A percentile compares a stretch with the other conserved stretches of the same genome.
Evolutionary conservation across 2,329 filamentous ascomycete genomes (phyloP).

Genomic region (Colletotrichum somersetense): DNA sequence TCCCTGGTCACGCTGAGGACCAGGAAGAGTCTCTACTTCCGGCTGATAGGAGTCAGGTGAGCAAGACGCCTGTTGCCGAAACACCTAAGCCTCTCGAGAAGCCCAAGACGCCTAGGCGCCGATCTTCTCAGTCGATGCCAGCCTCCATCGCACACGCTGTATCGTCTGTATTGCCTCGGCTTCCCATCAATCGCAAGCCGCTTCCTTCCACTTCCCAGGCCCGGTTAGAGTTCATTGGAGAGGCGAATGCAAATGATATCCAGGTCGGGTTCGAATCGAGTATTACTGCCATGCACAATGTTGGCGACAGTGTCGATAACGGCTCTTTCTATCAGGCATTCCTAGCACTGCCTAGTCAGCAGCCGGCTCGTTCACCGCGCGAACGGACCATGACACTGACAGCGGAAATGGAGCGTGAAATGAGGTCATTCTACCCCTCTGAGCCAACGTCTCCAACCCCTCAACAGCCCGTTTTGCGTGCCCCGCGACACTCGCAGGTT

Average conservation of each 20-base stretch:
- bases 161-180: constrained; percentile 38
- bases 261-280: constrained; percentile 42
- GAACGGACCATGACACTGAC: constrained; percentile 51
- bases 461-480: not conserved
- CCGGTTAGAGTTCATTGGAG: constrained; percentile 5
- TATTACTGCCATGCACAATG: constrained; percentile 43
- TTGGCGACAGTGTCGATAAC: constrained; percentile 45
- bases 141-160: constrained; percentile 41
- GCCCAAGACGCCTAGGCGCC: constrained; percentile 29
- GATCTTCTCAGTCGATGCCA: constrained; percentile 38
- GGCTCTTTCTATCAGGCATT: constrained; percentile 48
- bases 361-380: constrained; percentile 17
- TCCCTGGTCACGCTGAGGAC: constrained; percentile 43
- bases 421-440: constrained; percentile 39
- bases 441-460: not conserved
- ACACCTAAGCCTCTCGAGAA: not conserved
- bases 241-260: constrained; percentile 39
- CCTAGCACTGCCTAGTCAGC: constrained; percentile 22
- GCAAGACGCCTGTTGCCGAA: constrained; percentile 7
- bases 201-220: not conserved
- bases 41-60: constrained; percentile 14
- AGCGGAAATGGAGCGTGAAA: constrained; percentile 46
- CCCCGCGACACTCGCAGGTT: constrained; percentile 44
- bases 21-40: not conserved
- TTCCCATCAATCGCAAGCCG: constrained; percentile 39